These are phyloP conservation scores for Musa itinerans DNA, from an alignment of 176 grass and related monocot species.

Conservation along the genomic window DNA sequence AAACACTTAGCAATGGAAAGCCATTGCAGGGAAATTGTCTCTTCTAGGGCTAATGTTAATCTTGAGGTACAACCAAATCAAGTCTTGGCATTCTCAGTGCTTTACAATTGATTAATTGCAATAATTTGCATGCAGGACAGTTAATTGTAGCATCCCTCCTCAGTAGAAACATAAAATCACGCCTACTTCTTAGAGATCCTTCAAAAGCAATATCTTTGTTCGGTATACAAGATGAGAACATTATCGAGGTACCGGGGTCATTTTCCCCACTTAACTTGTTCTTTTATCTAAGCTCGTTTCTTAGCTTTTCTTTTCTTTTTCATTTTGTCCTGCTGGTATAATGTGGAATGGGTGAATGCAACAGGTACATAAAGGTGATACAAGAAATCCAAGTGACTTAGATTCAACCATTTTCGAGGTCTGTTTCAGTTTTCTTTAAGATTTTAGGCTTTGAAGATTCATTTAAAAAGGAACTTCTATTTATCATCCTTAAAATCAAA, in stretches of 20 bases:
- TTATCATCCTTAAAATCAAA: conserved; percentile 49
- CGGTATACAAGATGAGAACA: conserved; percentile 59
- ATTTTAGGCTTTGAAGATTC: conserved; percentile 15
- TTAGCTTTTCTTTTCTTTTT: not conserved
- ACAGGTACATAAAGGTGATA: conserved; percentile 67
- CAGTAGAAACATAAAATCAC: conserved; percentile 72
- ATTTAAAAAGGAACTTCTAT: conserved; percentile 4
- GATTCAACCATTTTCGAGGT: conserved; percentile 83
- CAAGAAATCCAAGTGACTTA: conserved; percentile 54
- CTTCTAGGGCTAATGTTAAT: not conserved
- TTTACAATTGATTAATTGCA: conserved; percentile 1
- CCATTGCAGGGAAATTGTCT: too few species aligned
- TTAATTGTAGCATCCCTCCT: conserved; percentile 80
- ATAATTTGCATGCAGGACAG: conserved; percentile 51
- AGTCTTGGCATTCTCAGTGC: not conserved
- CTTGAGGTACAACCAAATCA: not conserved
- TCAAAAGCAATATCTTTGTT: conserved; percentile 64
- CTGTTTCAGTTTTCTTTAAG: not conserved
- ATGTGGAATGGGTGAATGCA: conserved; percentile 15
- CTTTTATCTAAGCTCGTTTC: not conserved
- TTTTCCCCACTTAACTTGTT: not conserved
- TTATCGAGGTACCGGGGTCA: conserved; percentile 33
- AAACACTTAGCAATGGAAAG: too few species aligned
- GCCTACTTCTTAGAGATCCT: conserved; percentile 68
- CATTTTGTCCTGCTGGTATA: not conserved